Evolutionary conservation across 139 green algal genomes (phyloP), one percentile per base, ranked within the genome.

Genomic region (Chlamydomonas eustigma): DNA sequence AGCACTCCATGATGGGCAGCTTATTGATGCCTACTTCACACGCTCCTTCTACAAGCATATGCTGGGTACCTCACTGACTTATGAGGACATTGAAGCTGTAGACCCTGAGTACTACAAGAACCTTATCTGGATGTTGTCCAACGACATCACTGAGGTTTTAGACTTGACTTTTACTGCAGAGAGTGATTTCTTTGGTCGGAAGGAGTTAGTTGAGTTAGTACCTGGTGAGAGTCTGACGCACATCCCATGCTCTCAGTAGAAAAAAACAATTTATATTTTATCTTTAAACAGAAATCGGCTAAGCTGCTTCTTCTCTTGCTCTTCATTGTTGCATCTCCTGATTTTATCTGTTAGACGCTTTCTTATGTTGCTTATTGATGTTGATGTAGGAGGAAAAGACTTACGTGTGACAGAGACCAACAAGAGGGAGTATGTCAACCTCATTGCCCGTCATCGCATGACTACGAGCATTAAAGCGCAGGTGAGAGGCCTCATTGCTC

Each of bases 11-110:
- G 95, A 99, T 76, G 92, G 91, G 24, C 90, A 95, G 84, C 79
- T 93, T 36, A 85, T 97, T 28, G 94, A 98, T 78, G 94, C 91
- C 37, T 92, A 98, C 88, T 99, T 99, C 91, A 99, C 95, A 25
- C 91, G 94, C 71, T 96, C 90, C 73, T 98, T 99, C 88, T 99
- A 99, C 90, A 99, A 99, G 88, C 94, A 98, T 87, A 91, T 97
- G 78, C 92, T 97, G 35, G 91, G 88, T 24, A 65, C 85, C 52
- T 88, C 84, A 30, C 83, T 98, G 32, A 97, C 92, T 30, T 96
- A 96, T 74, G 87, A 84, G 73, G 95, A 99, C 87, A 92, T 99
- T 39, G 95, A 99, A 87, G 44, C 12, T 18, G 44, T 58, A 34
- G 65, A 73, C 65, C 65, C 65, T 25, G 65, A 50, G 4, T 73